Conservation (phyloP, 2,329 filamentous ascomycete species). For the Ascochyta koolunga region DNA sequence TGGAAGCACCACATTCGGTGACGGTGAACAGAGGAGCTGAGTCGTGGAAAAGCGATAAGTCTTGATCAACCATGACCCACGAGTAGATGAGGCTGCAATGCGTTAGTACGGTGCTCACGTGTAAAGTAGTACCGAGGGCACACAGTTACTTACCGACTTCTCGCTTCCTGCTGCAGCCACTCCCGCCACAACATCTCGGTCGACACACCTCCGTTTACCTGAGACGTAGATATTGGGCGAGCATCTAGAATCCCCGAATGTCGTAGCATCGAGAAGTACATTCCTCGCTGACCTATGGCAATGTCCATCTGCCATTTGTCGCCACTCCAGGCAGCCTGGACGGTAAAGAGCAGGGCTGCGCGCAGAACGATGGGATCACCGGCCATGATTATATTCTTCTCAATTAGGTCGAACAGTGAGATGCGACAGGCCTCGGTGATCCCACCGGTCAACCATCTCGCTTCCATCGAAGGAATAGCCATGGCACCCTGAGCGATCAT, state of each 20-base stretch:
- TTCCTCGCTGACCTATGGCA: constrained; percentile 73
- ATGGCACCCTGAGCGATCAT: constrained; percentile 76
- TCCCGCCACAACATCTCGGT: constrained; percentile 64
- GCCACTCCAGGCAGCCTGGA: constrained; percentile 73
- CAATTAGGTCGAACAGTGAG: constrained; percentile 73
- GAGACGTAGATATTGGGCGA: constrained; percentile 54
- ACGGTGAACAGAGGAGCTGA: constrained; percentile 62
- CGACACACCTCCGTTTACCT: constrained; percentile 51
- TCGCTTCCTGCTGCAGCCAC: constrained; percentile 69
- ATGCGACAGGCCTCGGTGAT: constrained; percentile 74
- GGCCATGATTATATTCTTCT: constrained; percentile 72
- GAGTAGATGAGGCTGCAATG: constrained; percentile 69
- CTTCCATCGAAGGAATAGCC: constrained; percentile 68
- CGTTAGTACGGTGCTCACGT: constrained; percentile 34
- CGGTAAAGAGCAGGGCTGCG: constrained; percentile 70
- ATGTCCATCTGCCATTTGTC: constrained; percentile 82
- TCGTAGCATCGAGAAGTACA: constrained; percentile 75
- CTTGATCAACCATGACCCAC: constrained; percentile 77
- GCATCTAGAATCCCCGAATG: constrained; percentile 71
- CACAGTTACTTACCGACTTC: constrained; percentile 60
- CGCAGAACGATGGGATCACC: constrained; percentile 69
- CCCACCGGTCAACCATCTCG: constrained; percentile 68
- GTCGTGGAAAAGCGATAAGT: constrained; percentile 54
- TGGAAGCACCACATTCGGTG: constrained; percentile 67
- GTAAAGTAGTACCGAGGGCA: constrained; percentile 19